Evolutionary conservation across 768 basidiomycete species (phyloP).

Genomic region (Mycena amicta): DNA sequence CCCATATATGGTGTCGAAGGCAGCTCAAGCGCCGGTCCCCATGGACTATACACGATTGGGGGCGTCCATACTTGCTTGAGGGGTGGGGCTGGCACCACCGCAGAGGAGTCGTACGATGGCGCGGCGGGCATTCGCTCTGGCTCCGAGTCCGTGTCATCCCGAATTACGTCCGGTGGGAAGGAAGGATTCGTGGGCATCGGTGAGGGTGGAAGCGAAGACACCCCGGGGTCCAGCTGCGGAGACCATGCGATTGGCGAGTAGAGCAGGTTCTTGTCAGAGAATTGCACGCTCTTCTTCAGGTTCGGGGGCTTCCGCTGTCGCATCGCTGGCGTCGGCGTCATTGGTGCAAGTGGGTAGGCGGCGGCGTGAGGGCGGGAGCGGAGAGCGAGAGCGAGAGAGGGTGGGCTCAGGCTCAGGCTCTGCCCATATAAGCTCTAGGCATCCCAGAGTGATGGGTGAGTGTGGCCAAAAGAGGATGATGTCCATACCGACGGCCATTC

Average conservation of each 20-base stretch:
- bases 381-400: too few species aligned
- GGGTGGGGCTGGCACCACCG: neutral
- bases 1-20: neutral
- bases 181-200: neutral
- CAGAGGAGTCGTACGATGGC: neutral
- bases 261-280: constrained; percentile 17
- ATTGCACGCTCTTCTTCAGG: constrained; percentile 17
- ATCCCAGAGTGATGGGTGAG: too few species aligned
- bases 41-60: neutral
- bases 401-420: too few species aligned
- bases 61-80: neutral
- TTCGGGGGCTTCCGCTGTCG: neutral
- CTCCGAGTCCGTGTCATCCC: neutral
- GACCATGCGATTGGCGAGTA: constrained; percentile 20
- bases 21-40: neutral
- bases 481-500: too few species aligned
- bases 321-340: neutral
- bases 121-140: neutral
- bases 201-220: constrained; percentile 14
- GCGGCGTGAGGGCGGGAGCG: too few species aligned
- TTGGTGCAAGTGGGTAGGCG: too few species aligned
- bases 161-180: neutral
- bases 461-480: too few species aligned
- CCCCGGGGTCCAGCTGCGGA: constrained; percentile 1
- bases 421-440: too few species aligned